Base-by-base conservation (phyloP, 1,284 basidiomycete genomes). In the Apiotrichum mycotoxinovorans region DNA sequence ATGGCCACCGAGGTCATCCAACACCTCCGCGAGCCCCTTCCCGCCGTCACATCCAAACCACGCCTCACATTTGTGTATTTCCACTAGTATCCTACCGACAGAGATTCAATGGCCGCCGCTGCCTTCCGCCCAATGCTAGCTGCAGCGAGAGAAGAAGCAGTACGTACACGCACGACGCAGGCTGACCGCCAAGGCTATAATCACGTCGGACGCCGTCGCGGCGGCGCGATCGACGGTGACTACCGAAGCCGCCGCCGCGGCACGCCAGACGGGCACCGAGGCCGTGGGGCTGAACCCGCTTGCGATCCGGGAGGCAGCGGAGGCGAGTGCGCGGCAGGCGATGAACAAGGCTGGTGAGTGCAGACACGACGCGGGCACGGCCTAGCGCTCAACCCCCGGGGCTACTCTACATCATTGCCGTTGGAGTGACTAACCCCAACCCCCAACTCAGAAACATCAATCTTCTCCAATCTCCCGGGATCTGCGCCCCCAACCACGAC, bases 91-190 rank as follows among this genome's bases (percentile, higher is more conserved):
- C 35, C 18, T 4, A 20, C 40, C n/a, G 11, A 37, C 52, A 26
- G 34, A 7, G 33, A 30, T 20, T 35, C 22, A 33, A 63, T 63
- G 61, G 61, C 61, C 30, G 52, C 55, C n/a, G 43, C 49, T 20
- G 68, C 69, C 12, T 56, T 70, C 18, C 66, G 67, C 48, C 66
- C 66, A 38, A 73, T 75, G 70, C 54, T 75, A 44, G 61, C 71
- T 2, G 61, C 56, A n/a, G 71, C 63, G 18, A 41, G 70, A 35
- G 71, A 74, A 66, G 73, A 75, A 60, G 68, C 66, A 1, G 64
- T 44, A 18, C 18, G 43, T 44, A 9, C 11, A 27, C 43, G 15
- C 3, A 44, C 43, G 25, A 18, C 35, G 9, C 8, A 18, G 11
- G 35, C 35, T 37, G 35, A 37, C 35, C n/a, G 35, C 35, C 14